These are phyloP conservation scores for Aspergillus baeticus DNA, from an alignment of 495 filamentous ascomycete species.

Conservation along the genomic window DNA sequence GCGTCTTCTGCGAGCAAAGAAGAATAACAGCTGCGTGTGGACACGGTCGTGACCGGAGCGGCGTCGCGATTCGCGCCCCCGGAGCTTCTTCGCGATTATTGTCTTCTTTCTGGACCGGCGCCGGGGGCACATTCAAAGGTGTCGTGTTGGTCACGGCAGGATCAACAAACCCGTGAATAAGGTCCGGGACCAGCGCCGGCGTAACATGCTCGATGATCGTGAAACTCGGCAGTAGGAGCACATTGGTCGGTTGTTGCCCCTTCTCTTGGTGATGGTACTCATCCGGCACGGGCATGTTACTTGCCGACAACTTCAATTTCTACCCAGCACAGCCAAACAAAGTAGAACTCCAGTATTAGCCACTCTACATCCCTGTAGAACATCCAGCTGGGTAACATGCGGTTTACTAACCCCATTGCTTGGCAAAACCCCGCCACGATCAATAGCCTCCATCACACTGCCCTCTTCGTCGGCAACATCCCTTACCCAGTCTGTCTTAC, in stretches of 20 bases:
- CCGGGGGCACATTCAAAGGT: constrained; percentile 49
- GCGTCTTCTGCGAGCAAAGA: constrained; percentile 87
- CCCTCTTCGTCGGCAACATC: constrained; percentile 89
- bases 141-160: constrained; percentile 71
- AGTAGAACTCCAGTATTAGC: not conserved
- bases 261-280: constrained; percentile 52
- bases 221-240: constrained; percentile 87
- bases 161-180: constrained; percentile 73
- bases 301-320: constrained; percentile 89
- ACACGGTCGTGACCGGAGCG: constrained; percentile 65
- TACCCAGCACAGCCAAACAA: constrained; percentile 25
- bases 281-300: constrained; percentile 80
- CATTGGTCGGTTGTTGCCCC: constrained; percentile 69
- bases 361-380: too few relatives aligned
- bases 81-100: constrained; percentile 15
- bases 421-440: constrained; percentile 57
- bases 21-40: constrained; percentile 86
- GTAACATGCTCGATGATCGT: constrained; percentile 83
- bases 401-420: constrained; percentile 69
- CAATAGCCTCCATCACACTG: constrained; percentile 92
- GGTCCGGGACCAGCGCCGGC: constrained; percentile 65
- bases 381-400: not conserved
- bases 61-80: constrained; percentile 36
- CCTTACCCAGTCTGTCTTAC: constrained; percentile 91
- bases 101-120: constrained; percentile 7